These are phyloP conservation scores for Setaria viridis DNA, from an alignment of 202 grass and related monocot genomes.

Conservation along the genomic window DNA sequence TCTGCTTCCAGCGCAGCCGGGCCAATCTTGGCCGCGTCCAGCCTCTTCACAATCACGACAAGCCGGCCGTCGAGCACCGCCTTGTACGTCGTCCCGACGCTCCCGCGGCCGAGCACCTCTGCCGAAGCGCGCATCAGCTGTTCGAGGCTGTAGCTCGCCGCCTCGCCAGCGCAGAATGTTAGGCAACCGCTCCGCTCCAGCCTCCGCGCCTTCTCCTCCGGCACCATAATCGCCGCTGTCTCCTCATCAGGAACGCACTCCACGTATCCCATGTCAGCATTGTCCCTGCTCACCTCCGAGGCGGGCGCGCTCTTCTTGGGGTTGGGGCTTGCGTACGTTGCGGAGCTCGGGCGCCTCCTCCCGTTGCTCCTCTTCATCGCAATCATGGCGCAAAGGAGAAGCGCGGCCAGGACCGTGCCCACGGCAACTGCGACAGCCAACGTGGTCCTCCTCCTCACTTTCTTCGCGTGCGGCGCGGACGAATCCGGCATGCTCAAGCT, in stretches of 20 bases:
- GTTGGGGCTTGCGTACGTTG: conserved; percentile 39
- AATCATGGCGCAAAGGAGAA: conserved; percentile 52
- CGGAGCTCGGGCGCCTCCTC: conserved; percentile 41
- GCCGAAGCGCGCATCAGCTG: conserved; percentile 96
- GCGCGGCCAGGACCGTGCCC: conserved; percentile 45
- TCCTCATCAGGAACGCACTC: conserved; percentile 64
- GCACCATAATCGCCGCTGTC: conserved; percentile 71
- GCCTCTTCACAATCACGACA: conserved; percentile 83
- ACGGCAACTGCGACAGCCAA: conserved; percentile 48
- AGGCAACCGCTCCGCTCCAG: conserved; percentile 90
- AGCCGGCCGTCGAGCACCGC: conserved; percentile 70
- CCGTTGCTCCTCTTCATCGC: conserved; percentile 56
- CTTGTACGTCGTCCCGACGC: conserved; percentile 93
- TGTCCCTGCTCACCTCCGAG: conserved; percentile 55
- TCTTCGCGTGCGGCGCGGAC: conserved; percentile 48
- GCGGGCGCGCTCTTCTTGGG: conserved; percentile 56
- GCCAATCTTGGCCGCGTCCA: conserved; percentile 77
- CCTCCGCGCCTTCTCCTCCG: conserved; percentile 78
- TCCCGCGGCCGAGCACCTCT: conserved; percentile 87
- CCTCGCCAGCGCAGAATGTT: conserved; percentile 85
- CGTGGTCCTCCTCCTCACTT: conserved; percentile 42
- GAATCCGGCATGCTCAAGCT: conserved; percentile 55
- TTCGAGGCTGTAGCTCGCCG: conserved; percentile 76
- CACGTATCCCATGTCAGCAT: conserved; percentile 47
- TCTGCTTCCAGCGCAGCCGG: conserved; percentile 63